phyloP scores from a whole-genome alignment of 768 basidiomycete genomes.

The Mycena belliarum region DNA sequence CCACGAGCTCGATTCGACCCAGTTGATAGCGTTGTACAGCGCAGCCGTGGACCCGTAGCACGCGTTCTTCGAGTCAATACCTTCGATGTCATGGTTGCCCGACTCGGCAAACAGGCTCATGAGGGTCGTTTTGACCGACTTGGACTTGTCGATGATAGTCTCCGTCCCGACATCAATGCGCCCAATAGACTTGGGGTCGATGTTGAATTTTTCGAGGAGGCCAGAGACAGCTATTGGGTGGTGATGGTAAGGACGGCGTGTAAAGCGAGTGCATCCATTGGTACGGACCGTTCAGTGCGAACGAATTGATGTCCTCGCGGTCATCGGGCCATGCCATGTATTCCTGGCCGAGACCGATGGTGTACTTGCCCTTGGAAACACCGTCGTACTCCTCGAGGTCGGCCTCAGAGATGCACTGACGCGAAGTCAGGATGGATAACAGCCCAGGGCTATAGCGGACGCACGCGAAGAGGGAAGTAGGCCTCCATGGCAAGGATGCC shows the following conservation, averaged over 20 bases:
- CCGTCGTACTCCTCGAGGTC: slow-evolving; percentile 94
- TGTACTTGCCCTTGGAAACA: slow-evolving; percentile 95
- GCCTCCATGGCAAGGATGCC: slow-evolving; percentile 92
- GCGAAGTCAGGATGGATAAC: slow-evolving; percentile 14
- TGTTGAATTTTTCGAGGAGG: slow-evolving; percentile 90
- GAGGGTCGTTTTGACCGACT: slow-evolving; percentile 95
- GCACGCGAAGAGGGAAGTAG: slow-evolving; percentile 90
- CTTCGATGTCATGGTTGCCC: slow-evolving; percentile 97
- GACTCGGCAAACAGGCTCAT: slow-evolving; percentile 96
- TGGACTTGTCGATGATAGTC: slow-evolving; percentile 99
- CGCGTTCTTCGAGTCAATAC: slow-evolving; percentile 98
- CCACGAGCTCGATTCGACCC: slow-evolving; percentile 96
- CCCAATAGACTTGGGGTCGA: slow-evolving; percentile 95
- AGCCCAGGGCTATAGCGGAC: slow-evolving; percentile 30
- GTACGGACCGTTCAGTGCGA: slow-evolving; percentile 83
- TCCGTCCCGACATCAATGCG: slow-evolving; percentile 98
- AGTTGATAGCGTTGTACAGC: slow-evolving; percentile 98
- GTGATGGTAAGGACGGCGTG: slow-evolving; percentile 10
- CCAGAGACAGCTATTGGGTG: slow-evolving; percentile 71
- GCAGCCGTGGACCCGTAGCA: slow-evolving; percentile 99
- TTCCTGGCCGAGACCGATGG: slow-evolving; percentile 96
- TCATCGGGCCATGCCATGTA: slow-evolving; percentile 99
- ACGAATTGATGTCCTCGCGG: slow-evolving; percentile 98
- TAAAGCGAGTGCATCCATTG: background rate
- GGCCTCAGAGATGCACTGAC: slow-evolving; percentile 91